phyloP scores from a whole-genome alignment of 495 filamentous ascomycete species.

The Penicillium taxi region DNA sequence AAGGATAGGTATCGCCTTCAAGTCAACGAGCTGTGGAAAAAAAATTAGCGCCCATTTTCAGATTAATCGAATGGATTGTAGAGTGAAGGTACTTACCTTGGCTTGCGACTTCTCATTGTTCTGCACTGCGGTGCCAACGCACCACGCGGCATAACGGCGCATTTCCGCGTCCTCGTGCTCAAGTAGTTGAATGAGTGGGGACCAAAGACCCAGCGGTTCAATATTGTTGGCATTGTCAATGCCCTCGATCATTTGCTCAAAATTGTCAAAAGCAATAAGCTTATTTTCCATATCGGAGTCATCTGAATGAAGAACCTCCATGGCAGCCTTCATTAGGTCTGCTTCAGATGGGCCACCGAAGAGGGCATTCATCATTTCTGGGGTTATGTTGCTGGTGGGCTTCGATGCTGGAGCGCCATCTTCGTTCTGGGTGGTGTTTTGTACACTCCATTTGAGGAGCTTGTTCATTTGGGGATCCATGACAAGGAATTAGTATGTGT shows the following conservation, averaged over 20 bases:
- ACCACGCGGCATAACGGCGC: slow-evolving; percentile 81
- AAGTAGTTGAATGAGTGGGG: slow-evolving; percentile 62
- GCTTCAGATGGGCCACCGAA: slow-evolving; percentile 80
- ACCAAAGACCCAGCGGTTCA: slow-evolving; percentile 69
- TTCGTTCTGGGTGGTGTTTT: slow-evolving; percentile 53
- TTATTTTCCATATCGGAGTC: slow-evolving; percentile 67
- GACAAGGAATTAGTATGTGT: slow-evolving; percentile 3
- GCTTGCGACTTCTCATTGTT: slow-evolving; percentile 85
- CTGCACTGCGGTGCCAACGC: slow-evolving; percentile 87
- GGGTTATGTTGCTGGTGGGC: slow-evolving; percentile 46
- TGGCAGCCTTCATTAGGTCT: slow-evolving; percentile 77
- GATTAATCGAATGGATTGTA: not conserved
- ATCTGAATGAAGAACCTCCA: slow-evolving; percentile 58
- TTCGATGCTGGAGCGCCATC: slow-evolving; percentile 30
- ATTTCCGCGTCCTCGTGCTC: slow-evolving; percentile 60
- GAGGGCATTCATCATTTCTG: slow-evolving; percentile 60
- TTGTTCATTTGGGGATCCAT: slow-evolving; percentile 58
- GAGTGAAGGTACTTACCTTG: slow-evolving; percentile 35
- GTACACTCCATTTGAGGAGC: slow-evolving; percentile 90
- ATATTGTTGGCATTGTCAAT: slow-evolving; percentile 96
- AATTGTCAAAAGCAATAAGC: slow-evolving; percentile 88
- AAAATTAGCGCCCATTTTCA: slow-evolving; percentile 13
- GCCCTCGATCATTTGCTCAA: slow-evolving; percentile 83
- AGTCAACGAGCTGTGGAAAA: slow-evolving; percentile 46
- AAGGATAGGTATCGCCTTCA: slow-evolving; percentile 63